Evolutionary conservation across 129 eudicot species (phyloP), one percentile per base, ranked within the genome.

Genomic region (Ambrosia trifida): DNA sequence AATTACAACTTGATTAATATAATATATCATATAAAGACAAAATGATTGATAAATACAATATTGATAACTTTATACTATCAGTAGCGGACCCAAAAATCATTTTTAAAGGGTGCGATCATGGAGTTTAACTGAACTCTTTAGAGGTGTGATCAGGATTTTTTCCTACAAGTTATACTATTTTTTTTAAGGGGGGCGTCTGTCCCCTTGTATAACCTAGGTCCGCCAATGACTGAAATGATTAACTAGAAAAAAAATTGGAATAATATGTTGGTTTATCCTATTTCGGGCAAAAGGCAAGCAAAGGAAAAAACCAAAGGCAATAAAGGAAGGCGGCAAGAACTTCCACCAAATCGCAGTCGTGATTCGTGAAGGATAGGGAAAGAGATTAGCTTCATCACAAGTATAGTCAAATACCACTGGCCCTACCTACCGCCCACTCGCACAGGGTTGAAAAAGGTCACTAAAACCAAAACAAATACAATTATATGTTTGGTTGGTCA

Each of bases 261-360:
- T 36, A 32, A 46, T 36, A 0, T 47, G 1, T 4, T 19, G 14
- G 44, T 1, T 28, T 7, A 5, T 47, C 8, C 50, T 36, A 60
- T 62, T 36, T 13, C 5, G 2, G 14, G 8, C 5, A 50, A n/a
- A 16, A 16, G 28, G 40, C 35, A 24, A 20, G 49, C 62, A 60
- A n/a, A 46, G 70, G 46, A 74, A 77, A 77, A 69, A 49, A 49
- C 70, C 81, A 77, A 69, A 77, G 47, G 81, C 76, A 69, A 69
- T 77, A 77, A 77, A 69, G 72, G 65, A 61, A 61, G 76, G 50
- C 76, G 75, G 81, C 81, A 76, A 49, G 6, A 47, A 44, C 18
- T 63, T 17, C 62, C 36, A 57, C 40, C 18, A 46, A 68, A 38
- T 77, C 76, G 44, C 24, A 61, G 30, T 69, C 59, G 75, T 68